phyloP scores from a whole-genome alignment of 2,329 filamentous ascomycete species.

The Alternaria brassicicola region DNA sequence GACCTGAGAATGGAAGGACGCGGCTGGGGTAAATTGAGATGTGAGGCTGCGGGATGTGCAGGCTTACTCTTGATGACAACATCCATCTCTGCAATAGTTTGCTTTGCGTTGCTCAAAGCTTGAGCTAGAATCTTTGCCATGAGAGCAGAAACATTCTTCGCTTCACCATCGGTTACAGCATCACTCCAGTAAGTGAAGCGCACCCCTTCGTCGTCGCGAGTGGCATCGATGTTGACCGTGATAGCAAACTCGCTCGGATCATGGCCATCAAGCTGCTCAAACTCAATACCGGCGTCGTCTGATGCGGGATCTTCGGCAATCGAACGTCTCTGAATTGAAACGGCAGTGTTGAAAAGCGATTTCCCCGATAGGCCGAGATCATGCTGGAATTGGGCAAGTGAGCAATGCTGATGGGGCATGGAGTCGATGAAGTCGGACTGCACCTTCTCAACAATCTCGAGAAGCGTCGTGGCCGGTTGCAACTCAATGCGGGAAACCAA shows the following conservation, averaged over 20 bases:
- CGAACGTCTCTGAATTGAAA: constrained; percentile 45
- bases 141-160: constrained; percentile 32
- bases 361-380: constrained; percentile 45
- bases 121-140: constrained; percentile 37
- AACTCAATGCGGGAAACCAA: constrained; percentile 35
- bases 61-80: constrained; percentile 23
- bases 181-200: constrained; percentile 44
- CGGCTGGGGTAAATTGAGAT: constrained; percentile 8
- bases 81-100: constrained; percentile 38
- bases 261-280: constrained; percentile 37
- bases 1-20: constrained; percentile 13
- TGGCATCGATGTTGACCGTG: constrained; percentile 43
- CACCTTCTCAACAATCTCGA: constrained; percentile 34
- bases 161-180: constrained; percentile 35
- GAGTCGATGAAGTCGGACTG: constrained; percentile 42
- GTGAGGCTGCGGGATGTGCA: background rate
- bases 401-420: constrained; percentile 43
- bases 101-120: constrained; percentile 27
- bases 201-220: constrained; percentile 37
- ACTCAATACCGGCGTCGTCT: constrained; percentile 26
- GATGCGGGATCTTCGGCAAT: constrained; percentile 8
- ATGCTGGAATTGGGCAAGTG: constrained; percentile 56
- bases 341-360: constrained; percentile 56
- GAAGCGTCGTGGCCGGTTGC: constrained; percentile 19
- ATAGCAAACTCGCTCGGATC: constrained; percentile 45